phyloP scores from a whole-genome alignment of 306 rosid species.

The Medicago ruthenica region DNA sequence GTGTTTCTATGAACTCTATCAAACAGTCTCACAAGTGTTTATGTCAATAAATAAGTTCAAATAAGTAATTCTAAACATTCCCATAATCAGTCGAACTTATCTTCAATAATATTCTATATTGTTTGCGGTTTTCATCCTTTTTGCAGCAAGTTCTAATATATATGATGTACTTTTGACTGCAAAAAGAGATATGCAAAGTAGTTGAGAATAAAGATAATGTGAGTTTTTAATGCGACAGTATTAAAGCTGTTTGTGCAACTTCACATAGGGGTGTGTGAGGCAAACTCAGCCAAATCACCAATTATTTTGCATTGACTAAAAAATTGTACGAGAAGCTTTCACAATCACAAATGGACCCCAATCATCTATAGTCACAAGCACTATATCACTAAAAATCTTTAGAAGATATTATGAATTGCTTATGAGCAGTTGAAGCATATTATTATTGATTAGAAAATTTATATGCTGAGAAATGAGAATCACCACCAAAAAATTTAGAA shows the following conservation, averaged over 20 bases:
- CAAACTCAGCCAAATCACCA: conserved; percentile 20
- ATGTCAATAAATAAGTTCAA: background rate
- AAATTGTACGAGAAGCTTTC: background rate
- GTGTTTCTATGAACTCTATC: background rate
- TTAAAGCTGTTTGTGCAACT: background rate
- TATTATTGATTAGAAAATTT: background rate
- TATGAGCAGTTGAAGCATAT: conserved; percentile 24
- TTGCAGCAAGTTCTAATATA: background rate
- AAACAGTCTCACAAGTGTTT: background rate
- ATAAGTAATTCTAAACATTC: background rate
- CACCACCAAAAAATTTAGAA: background rate
- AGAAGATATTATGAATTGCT: conserved; percentile 14
- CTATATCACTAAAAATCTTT: conserved; percentile 14
- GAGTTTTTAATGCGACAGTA: conserved; percentile 10
- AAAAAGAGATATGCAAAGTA: conserved; percentile 20
- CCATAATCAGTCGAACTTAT: background rate
- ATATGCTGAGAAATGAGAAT: conserved; percentile 9
- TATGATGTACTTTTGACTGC: background rate
- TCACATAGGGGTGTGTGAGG: conserved; percentile 5
- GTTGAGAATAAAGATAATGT: conserved; percentile 23
- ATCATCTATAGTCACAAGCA: conserved; percentile 17
- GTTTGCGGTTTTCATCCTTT: background rate
- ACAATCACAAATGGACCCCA: background rate
- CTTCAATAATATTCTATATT: conserved; percentile 2
- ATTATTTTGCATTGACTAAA: conserved; percentile 31